Evolutionary conservation across 768 basidiomycete genomes (phyloP), one percentile per base, ranked within the genome.

Genomic region (Leccinum imitatum): DNA sequence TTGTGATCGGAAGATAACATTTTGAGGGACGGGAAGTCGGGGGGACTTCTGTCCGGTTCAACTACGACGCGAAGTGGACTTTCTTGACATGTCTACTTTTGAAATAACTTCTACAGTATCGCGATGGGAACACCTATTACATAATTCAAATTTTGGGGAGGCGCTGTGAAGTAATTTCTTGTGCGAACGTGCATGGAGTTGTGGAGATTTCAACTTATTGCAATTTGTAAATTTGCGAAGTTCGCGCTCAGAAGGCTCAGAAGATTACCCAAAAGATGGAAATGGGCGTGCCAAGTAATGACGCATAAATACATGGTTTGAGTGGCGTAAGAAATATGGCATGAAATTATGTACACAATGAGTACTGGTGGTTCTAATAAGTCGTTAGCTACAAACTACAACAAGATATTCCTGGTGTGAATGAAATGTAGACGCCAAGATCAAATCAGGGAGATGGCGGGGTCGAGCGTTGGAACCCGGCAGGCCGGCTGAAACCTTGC

Each of bases 391-490:
- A 37, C 35, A 15, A 37, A 15, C 17, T 41, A n/a, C 41, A 41
- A 41, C 41, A 41, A n/a, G 41, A 41, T 41, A 41, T n/a, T 41
- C 41, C 17, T 3, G 17, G n/a, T 41, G 35, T 14, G 0, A 1
- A 37, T 37, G 15, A 41, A 0, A 10, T 41, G 41, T 39, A 39
- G 11, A 25, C n/a, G 50, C 15, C 17, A 14, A 25, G 15, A 3
- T 44, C 2, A 1, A 10, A 39, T 71, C 57, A 68, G 0, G 65
- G 63, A 14, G 62, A 64, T 0, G 62, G 56, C 6, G 66, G 60
- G 8, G 10, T 11, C 14, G 39, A 11, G 30, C 69, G 73, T 58
- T 64, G 62, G 65, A 72, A 73, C 31, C 65, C 70, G 25, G 72
- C 72, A 14, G 67, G 73, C 53, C 50, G 63, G 30, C 65, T 63